Evolutionary conservation across 768 basidiomycete genomes (phyloP).

Genomic region (Rhodocollybia butyracea): DNA sequence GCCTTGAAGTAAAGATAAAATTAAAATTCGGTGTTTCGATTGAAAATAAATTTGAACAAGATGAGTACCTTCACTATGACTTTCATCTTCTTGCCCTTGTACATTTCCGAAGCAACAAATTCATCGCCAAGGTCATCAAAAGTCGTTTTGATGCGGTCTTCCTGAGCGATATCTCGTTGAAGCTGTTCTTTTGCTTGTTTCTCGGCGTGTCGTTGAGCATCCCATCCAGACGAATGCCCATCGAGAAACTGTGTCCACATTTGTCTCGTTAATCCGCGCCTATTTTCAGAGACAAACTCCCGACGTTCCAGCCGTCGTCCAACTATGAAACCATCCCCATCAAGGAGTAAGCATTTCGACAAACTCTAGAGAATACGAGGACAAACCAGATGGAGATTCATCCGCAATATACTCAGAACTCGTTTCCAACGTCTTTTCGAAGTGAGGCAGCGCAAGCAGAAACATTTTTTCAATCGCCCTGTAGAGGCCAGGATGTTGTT

Average conservation of each 20-base stretch:
- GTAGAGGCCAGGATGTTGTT: slow-evolving; percentile 5
- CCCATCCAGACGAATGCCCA: not conserved
- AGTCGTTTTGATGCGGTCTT: not conserved
- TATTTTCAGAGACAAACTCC: not conserved
- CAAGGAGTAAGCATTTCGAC: no score
- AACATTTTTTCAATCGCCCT: slow-evolving; percentile 12
- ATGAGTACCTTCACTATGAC: not conserved
- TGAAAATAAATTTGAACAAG: not conserved
- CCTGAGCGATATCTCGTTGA: not conserved
- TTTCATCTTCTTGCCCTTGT: not conserved
- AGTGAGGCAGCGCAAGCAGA: slow-evolving; percentile 10
- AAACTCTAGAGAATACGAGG: no score
- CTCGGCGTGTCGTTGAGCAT: not conserved
- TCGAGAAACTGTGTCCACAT: not conserved
- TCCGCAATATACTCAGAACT: not conserved
- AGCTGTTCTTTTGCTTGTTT: not conserved
- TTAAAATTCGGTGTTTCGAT: no score
- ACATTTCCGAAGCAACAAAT: not conserved
- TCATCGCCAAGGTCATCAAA: not conserved
- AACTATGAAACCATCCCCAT: no score
- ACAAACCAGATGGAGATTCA: not conserved
- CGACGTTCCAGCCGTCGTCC: no score
- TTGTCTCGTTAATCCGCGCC: not conserved
- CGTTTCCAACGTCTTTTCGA: slow-evolving; percentile 7
- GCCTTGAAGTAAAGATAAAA: no score